Evolutionary conservation across 495 filamentous ascomycete species (phyloP), one percentile per base, ranked within the genome.

Genomic region (Barbatosphaeria neglecta): DNA sequence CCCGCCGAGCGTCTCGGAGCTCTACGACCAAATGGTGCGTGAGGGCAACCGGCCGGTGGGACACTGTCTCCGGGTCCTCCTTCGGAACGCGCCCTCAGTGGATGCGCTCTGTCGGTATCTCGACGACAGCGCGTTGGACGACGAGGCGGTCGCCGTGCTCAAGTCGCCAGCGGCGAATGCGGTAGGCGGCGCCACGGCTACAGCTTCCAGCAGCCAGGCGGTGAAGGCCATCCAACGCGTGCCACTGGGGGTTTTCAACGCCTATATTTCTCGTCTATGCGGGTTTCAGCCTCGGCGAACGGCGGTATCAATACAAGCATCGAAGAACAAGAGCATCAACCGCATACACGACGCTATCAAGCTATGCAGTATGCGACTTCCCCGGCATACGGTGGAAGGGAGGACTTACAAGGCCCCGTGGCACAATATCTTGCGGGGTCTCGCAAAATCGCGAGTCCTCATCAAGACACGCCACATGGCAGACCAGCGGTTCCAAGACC

Each of bases 181-280:
- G 2, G 31, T 5, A n/a, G 31, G 31, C 11, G 31, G n/a, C 45
- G 35, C 13, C 19, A 38, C 33, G 33, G 33, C 33, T 11, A 5
- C 15, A 37, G 4, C 15, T 37, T 13, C 25, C 13, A 28, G 53
- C 13, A 17, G 20, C 7, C 15, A 11, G 9, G 28, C 35, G n/a
- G 35, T 22, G 24, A 22, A 49, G 28, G 46, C 45, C 9, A 42
- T 63, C 28, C 47, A 45, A 11, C 23, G 44, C 20, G 48, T 64
- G 2, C 61, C 61, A 13, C 50, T 51, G 6, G 19, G 39, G 10
- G 33, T 62, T 13, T 62, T 70, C 44, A 58, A 56, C 37, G 63
- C 61, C 16, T 72, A 67, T 49, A 63, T 72, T 22, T 28, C 44
- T 19, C 57, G 68, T 41, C 56, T 72, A 27, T 70, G 69, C 47